Evolutionary conservation across 306 rosid genomes (phyloP), one percentile per base, ranked within the genome.

Genomic region (Quillaja saponaria): DNA sequence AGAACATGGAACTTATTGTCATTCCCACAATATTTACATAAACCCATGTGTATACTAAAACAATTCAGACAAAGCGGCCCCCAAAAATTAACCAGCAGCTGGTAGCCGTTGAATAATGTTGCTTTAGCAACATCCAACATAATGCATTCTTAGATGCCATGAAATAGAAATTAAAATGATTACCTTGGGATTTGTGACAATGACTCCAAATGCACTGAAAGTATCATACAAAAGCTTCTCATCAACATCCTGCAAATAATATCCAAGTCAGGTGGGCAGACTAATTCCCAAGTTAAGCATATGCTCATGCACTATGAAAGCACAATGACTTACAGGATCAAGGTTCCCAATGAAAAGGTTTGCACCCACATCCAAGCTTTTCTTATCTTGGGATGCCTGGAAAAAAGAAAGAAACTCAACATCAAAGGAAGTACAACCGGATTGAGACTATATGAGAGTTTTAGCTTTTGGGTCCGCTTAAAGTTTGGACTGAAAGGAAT

Each of bases 121-220:
- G 33, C 44, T 56, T 62, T 55, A 56, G 46, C 31, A 25, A 45
- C 50, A 56, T 12, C 34, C 5, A 57, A 33, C 41, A 31, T 35
- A 17, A 53, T 18, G 31, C 17, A 56, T 10, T 2, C 17, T 16
- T 35, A 58, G 35, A 48, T 19, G 6, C 13, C 13, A 72, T 6
- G 49, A 46, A 57, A 49, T 59, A 71, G 19, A 71, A 57, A 46
- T 8, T 41, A 47, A 56, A 66, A 42, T 17, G 2, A 56, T 15
- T 63, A 94, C 99, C 99, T 94, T 89, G 5, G 99, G 99, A 73
- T 94, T 89, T 28, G 99, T 81, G 66, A 89, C 99, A 72, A 94
- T 94, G 73, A 87, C 97, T 64, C 97, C 97, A 80, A 94, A 94
- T 58, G 97, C 99, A 85, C 99, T 94, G 84, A 94, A 94, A 34